Conservation (phyloP, 2,329 filamentous ascomycete species). For the Botrytis sinoallii region DNA sequence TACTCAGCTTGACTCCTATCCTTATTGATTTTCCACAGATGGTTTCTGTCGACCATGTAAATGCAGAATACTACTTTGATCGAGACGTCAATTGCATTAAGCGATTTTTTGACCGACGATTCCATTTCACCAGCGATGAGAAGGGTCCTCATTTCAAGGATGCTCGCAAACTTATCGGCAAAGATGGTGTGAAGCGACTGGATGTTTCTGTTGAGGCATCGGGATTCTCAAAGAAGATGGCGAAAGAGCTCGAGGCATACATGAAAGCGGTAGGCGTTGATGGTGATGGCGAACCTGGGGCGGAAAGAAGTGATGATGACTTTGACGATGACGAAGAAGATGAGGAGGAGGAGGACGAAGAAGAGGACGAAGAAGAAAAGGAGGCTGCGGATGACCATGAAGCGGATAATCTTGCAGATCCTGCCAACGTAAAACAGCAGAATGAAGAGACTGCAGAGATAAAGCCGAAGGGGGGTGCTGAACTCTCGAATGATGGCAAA, state of each 20-base stretch:
- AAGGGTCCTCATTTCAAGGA: slow-evolving; percentile 84
- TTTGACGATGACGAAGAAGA: slow-evolving; percentile 40
- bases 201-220: slow-evolving; percentile 90
- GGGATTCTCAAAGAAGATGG: slow-evolving; percentile 95
- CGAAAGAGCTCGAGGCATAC: slow-evolving; percentile 87
- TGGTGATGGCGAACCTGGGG: slow-evolving; percentile 39
- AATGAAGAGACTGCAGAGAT: neutral
- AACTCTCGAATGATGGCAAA: slow-evolving; percentile 8
- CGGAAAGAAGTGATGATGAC: slow-evolving; percentile 38
- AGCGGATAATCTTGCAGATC: neutral
- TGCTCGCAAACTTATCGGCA: slow-evolving; percentile 69
- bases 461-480: neutral
- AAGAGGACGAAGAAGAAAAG: slow-evolving; percentile 35
- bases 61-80: slow-evolving; percentile 97
- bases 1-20: slow-evolving; percentile 66
- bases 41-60: slow-evolving; percentile 89
- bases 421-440: neutral
- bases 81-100: slow-evolving; percentile 95
- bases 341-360: slow-evolving; percentile 36
- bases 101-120: slow-evolving; percentile 84
- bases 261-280: slow-evolving; percentile 70
- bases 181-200: slow-evolving; percentile 64
- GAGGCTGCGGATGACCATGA: slow-evolving; percentile 19
- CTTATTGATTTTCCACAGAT: slow-evolving; percentile 98
- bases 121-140: slow-evolving; percentile 79